Conservation (phyloP, 352 stramenopile species). For the Phytopythium aichiense region DNA sequence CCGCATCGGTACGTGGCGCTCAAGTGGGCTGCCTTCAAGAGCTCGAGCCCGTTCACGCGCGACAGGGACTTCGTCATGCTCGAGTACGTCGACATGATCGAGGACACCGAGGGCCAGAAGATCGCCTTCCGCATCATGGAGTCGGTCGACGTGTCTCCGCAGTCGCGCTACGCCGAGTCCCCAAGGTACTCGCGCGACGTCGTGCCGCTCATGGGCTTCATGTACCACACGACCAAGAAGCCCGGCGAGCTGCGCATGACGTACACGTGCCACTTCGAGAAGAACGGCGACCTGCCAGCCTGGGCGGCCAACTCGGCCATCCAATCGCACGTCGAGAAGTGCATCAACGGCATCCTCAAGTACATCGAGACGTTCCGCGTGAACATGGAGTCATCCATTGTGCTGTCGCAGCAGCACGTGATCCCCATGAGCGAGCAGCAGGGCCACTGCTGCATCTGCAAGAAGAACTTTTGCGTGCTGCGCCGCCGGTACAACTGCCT, state of each 20-base stretch:
- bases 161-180: constrained; percentile 52
- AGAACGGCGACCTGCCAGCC: constrained; percentile 75
- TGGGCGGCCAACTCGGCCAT: constrained; percentile 83
- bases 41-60: constrained; percentile 69
- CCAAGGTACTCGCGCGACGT: constrained; percentile 65
- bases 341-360: constrained; percentile 80
- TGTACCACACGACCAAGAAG: constrained; percentile 85
- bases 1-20: constrained; percentile 77
- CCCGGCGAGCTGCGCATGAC: constrained; percentile 76
- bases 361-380: constrained; percentile 82
- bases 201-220: constrained; percentile 81
- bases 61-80: constrained; percentile 82
- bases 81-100: constrained; percentile 88
- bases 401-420: constrained; percentile 67
- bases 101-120: constrained; percentile 81
- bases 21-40: constrained; percentile 87
- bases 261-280: constrained; percentile 87
- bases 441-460: constrained; percentile 65
- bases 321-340: constrained; percentile 86
- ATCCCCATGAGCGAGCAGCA: constrained; percentile 70
- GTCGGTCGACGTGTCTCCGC: constrained; percentile 62
- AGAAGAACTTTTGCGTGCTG: constrained; percentile 73
- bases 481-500: constrained; percentile 79
- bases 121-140: constrained; percentile 84
- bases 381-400: constrained; percentile 53